Percentiles rank a stretch among this genome's conserved stretches.
These are phyloP conservation scores for Amanita phalloides DNA, from an alignment of 768 basidiomycete genomes.

Conservation along the genomic window DNA sequence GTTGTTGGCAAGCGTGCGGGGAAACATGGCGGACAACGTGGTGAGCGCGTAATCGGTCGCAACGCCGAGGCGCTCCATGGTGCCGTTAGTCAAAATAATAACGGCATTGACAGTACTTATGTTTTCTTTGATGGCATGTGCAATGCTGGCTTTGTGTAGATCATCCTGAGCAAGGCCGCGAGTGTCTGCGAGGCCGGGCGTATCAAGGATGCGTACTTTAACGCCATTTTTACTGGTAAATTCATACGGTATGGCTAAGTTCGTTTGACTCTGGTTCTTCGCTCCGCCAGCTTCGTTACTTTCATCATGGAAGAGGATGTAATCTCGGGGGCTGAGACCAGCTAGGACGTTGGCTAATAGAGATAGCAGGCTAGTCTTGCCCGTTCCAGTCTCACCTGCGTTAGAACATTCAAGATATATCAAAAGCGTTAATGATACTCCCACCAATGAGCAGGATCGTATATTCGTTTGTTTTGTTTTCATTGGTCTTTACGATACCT, in stretches of 20 bases:
- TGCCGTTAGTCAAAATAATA: constrained; percentile 18
- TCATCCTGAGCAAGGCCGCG: constrained; percentile 16
- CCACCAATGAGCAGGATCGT: neutral
- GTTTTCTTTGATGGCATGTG: constrained; percentile 13
- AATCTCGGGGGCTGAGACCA: constrained; percentile 4
- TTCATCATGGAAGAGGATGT: neutral
- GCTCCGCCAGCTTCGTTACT: constrained; percentile 7
- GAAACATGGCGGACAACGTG: constrained; percentile 14
- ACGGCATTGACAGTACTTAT: constrained; percentile 14
- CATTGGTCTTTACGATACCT: neutral
- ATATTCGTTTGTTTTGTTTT: neutral
- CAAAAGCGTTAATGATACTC: neutral
- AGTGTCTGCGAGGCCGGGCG: constrained; percentile 18
- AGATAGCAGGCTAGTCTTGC: constrained; percentile 10
- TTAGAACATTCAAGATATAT: neutral
- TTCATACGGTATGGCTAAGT: constrained; percentile 6
- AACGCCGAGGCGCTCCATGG: constrained; percentile 12
- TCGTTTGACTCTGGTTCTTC: constrained; percentile 9
- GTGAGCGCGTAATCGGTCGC: constrained; percentile 16
- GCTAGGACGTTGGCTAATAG: constrained; percentile 10
- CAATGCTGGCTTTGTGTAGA: constrained; percentile 15
- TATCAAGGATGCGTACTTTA: constrained; percentile 16
- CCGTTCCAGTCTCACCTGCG: constrained; percentile 11
- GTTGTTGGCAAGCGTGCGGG: constrained; percentile 13
- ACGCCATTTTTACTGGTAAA: constrained; percentile 6